These are phyloP conservation scores for Phaeodactylum tricornutum DNA, from an alignment of 108 stramenopile genomes.

Conservation along the genomic window DNA sequence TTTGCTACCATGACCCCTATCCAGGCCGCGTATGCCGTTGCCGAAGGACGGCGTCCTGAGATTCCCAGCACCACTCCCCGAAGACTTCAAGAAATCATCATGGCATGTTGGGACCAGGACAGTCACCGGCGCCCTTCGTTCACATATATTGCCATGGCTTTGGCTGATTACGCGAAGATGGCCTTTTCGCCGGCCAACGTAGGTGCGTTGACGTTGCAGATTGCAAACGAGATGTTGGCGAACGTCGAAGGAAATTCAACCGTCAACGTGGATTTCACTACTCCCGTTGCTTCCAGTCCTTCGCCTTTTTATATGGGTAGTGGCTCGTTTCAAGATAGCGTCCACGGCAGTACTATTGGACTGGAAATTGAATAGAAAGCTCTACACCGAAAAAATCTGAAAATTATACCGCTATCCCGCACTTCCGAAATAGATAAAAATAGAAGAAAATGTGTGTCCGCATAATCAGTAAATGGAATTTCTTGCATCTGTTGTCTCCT, in stretches of 20 bases:
- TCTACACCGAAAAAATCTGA: background rate
- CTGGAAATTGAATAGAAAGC: slow-evolving; percentile 2
- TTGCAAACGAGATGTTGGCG: slow-evolving; percentile 28
- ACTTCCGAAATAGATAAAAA: too few relatives aligned
- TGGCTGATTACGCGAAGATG: slow-evolving; percentile 22
- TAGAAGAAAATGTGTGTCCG: too few relatives aligned
- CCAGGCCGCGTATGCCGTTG: slow-evolving; percentile 32
- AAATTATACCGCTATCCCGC: too few relatives aligned
- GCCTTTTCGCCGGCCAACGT: slow-evolving; percentile 30
- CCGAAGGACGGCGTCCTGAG: slow-evolving; percentile 26
- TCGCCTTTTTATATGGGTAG: background rate
- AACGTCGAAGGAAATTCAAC: slow-evolving; percentile 30
- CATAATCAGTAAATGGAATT: too few relatives aligned
- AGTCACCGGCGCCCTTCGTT: slow-evolving; percentile 17
- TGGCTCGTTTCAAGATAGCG: background rate
- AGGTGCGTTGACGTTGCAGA: slow-evolving; percentile 23
- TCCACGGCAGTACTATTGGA: background rate
- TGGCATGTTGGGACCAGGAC: slow-evolving; percentile 29
- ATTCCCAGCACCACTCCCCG: slow-evolving; percentile 16
- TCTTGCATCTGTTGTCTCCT: too few relatives aligned
- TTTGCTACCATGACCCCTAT: slow-evolving; percentile 34
- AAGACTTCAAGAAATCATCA: slow-evolving; percentile 19
- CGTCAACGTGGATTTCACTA: slow-evolving; percentile 27
- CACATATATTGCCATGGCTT: slow-evolving; percentile 24
- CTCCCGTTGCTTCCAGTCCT: slow-evolving; percentile 3